These are phyloP conservation scores for Speleostelium caveatum DNA, from an alignment of 78 protist species.

Conservation along the genomic window DNA sequence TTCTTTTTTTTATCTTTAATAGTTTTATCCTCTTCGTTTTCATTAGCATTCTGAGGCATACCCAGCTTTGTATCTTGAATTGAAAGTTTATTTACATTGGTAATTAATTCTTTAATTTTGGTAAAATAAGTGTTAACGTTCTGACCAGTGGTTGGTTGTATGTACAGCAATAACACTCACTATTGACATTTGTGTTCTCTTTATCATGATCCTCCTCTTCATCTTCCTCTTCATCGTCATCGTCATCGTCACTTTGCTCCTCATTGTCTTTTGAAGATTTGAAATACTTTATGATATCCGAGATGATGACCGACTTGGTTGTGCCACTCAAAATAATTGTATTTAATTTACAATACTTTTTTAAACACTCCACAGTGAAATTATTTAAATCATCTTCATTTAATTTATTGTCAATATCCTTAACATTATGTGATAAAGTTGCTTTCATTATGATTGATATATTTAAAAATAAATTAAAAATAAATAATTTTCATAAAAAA, in stretches of 20 bases:
- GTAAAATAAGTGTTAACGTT: no score
- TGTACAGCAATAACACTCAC: no score
- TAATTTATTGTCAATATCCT: constrained; percentile 18
- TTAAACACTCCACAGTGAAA: constrained; percentile 52
- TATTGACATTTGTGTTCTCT: neutral
- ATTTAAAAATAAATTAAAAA: neutral
- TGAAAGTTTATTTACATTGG: no score
- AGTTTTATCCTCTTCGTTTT: no score
- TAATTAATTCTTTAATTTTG: no score
- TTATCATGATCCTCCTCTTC: neutral
- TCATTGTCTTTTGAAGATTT: neutral
- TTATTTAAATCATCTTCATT: constrained; percentile 4
- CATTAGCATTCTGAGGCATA: no score
- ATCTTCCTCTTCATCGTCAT: neutral
- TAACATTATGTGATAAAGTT: constrained; percentile 7
- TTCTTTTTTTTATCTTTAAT: no score
- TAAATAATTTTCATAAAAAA: neutral
- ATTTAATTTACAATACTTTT: constrained; percentile 40
- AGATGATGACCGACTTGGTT: constrained; percentile 19
- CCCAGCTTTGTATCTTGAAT: no score
- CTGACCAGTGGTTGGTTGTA: no score
- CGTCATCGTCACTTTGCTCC: neutral
- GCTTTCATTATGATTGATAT: constrained; percentile 15
- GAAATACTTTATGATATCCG: neutral
- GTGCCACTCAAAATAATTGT: neutral